Base-by-base conservation (phyloP, 1,139 yeast genomes). In the Suhomyces terraborum region DNA sequence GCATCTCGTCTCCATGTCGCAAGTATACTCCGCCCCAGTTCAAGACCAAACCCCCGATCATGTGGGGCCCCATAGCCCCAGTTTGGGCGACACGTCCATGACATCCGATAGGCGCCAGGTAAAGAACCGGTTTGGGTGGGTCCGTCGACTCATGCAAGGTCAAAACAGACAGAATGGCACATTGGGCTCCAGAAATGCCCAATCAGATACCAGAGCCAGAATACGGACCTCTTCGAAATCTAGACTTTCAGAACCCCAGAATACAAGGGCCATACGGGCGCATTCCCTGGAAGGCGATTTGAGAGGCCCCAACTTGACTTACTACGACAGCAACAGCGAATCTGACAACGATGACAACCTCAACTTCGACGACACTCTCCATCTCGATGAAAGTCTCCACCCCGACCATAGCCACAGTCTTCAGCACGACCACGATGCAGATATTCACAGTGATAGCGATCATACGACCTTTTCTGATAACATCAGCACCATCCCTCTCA, bases 401-500 rank as follows among this genome's bases (percentile, higher is more conserved):
- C 24, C 8, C 24, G 24, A 22, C 24, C 10, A 22, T 8, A n/a
- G 10, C 24, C 24, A 8, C 10, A n/a, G n/a, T n/a, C n/a, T n/a
- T n/a, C n/a, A n/a, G 24, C 6, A 9, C 24, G 26, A 8, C 6
- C 26, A 24, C 3, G 27, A 24, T 6, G 13, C 13, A 3, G 43
- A 35, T 4, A 21, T 35, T 7, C 36, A 32, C 22, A 40, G 44
- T 17, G 44, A 36, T 18, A 42, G 46, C 24, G 71, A 64, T 45
- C 61, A 59, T 20, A 42, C 42, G 40, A 53, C 48, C 25, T 48
- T 50, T n/a, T 51, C 59, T 7, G 75, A 69, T 40, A 67, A 68
- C 48, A 62, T 73, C 33, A 75, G 80, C 48, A 77, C 82, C 17
- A 68, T 66, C 4, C 83, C 84, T 0, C 58, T 79, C 35, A 69